Base-by-base conservation (phyloP, 805 yeast genomes). In the Kodamaea restingae region DNA sequence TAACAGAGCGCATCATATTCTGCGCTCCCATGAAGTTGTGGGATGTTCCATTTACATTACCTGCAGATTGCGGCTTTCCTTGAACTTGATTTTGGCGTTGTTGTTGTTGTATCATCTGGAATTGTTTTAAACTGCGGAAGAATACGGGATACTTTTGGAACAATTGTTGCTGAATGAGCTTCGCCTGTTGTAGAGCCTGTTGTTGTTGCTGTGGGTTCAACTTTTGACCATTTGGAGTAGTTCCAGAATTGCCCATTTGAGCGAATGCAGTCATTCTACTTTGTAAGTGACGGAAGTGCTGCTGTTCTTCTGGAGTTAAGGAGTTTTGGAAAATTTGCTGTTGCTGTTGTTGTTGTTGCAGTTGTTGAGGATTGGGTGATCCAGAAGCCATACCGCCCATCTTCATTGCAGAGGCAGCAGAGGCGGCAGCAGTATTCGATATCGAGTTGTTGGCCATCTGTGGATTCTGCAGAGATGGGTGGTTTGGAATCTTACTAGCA, bases 281-380 rank as follows among this genome's bases (percentile, higher is more conserved):
- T 43, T 68, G 74, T 39, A 63, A 48, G 35, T 67, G 72, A 41
- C 65, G 59, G 55, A 65, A 68, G 4, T 56, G 47, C 35, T 61
- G 69, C 40, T 68, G 74, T 41, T 68, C 73, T 39, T 66, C 67
- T 1, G 71, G 65, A 3, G 65, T 50, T 33, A 68, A 55, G 8
- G 69, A 52, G 42, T 48, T 60, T 37, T 65, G 72, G 61, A 68
- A 67, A n/a, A 68, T 62, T 42, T 68, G 73, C 46, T 68, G 73
- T 38, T 68, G 73, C 37, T 67, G 71, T 36, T 63, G 70, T 42
- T 65, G 71, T 35, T 54, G 55, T n/a, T 56, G 45, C 1, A 57
- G 40, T 26, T 20, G 38, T 18, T 46, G 50, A 4, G 18, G 14
- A 12, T 26, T 24, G 12, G 32, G 5, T 5, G 32, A 17, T 12